Base-by-base conservation (phyloP, 1,284 basidiomycete genomes). In the Cystobasidiaceae sp. region DNA sequence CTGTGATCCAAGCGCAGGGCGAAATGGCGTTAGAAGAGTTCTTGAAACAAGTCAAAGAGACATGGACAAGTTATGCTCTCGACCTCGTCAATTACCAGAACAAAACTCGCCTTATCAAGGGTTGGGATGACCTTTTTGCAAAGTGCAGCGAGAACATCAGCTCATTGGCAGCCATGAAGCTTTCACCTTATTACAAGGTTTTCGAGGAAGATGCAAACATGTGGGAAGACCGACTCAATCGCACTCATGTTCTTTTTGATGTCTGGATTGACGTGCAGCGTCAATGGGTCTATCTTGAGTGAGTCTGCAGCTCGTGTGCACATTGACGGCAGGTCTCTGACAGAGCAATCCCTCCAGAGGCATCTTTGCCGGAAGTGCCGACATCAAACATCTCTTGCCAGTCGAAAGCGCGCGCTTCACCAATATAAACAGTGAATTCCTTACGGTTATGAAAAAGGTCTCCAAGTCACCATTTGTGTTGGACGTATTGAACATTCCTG, bases 251-350 rank as follows among this genome's bases (percentile, higher is more conserved):
- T 28, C 83, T 98, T 13, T 99, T 99, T 75, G 93, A 98, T 77
- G 88, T 97, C 39, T 98, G 96, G 96, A 96, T 97, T 72, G 96
- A 98, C 71, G 96, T 99, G 15, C 97, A 99, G 74, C 85, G 96
- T 4, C 96, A 98, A 80, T 99, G 96, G 96, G 96, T 99, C 0
- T 99, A 99, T 75, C 82, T 99, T 58, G 94, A 98, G 75, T 73
- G 25, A 23, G 70, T 46, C n/a, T 23, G 21, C 11, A 7, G 9
- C 8, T 21, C 51, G n/a, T 34, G 32, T 21, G 7, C 34, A 7
- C 11, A n/a, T n/a, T n/a, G n/a, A n/a, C n/a, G n/a, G n/a, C n/a
- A n/a, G n/a, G n/a, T n/a, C n/a, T n/a, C n/a, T n/a, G n/a, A n/a
- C n/a, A n/a, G n/a, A n/a, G n/a, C n/a, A 17, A 33, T 30, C 4